These are phyloP conservation scores for Petrea volubilis DNA, from an alignment of 257 asterid genomes.

Conservation along the genomic window DNA sequence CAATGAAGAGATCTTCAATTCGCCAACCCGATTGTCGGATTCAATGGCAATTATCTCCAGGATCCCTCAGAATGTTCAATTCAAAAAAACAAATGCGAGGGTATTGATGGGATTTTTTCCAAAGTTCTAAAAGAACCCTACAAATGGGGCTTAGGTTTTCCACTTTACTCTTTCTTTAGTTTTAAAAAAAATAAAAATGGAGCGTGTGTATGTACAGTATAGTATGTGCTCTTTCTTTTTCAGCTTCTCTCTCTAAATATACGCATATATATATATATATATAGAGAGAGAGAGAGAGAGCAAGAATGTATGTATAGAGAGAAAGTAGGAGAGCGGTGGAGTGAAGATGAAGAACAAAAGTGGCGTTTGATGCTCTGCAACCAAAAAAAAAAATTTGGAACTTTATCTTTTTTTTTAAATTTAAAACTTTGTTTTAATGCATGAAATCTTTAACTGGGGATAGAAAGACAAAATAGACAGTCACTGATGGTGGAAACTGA, in stretches of 20 bases:
- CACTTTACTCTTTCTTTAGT: constrained; percentile 23
- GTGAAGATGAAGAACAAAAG: constrained; percentile 26
- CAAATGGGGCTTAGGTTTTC: constrained; percentile 27
- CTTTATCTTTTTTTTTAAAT: neutral
- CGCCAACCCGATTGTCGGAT: constrained; percentile 49
- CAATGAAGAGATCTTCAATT: constrained; percentile 59
- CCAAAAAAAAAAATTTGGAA: neutral
- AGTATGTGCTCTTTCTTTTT: neutral
- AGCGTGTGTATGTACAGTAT: constrained; percentile 6
- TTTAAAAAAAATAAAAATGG: too few species aligned
- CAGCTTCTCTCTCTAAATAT: constrained; percentile 3
- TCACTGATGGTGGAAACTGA: constrained; percentile 28
- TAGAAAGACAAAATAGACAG: constrained; percentile 35
- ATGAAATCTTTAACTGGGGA: constrained; percentile 14
- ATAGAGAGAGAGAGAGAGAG: neutral
- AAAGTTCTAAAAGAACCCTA: constrained; percentile 19
- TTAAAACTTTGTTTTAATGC: constrained; percentile 7
- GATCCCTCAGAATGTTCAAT: neutral
- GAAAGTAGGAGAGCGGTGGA: constrained; percentile 32
- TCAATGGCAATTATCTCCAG: constrained; percentile 1
- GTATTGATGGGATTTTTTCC: constrained; percentile 17
- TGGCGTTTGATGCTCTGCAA: constrained; percentile 22
- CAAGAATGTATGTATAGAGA: constrained; percentile 21
- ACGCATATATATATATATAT: neutral
- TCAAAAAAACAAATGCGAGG: constrained; percentile 21